Conservation (phyloP, 352 stramenopile genomes). For the Blastocystis hominis region DNA sequence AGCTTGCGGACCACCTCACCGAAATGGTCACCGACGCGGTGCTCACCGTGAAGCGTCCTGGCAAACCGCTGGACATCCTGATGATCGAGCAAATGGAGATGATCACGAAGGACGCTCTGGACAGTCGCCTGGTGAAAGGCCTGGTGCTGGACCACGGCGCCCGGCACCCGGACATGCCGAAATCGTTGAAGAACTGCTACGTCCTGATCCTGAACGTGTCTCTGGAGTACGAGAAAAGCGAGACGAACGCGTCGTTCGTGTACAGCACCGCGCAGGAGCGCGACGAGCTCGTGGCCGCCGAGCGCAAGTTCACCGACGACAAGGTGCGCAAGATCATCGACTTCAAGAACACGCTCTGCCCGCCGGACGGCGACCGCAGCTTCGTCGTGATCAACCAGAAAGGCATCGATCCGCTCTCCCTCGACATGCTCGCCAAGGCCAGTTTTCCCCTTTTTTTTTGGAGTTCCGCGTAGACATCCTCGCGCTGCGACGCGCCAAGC, state of each 20-base stretch:
- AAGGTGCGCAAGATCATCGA: conserved; percentile 88
- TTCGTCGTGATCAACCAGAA: conserved; percentile 99
- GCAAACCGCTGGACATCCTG: conserved; percentile 84
- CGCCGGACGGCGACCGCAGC: conserved; percentile 82
- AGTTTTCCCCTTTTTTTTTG: not conserved
- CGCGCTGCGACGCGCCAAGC: conserved; percentile 89
- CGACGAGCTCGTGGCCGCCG: conserved; percentile 88
- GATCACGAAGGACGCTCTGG: conserved; percentile 84
- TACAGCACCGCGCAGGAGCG: conserved; percentile 95
- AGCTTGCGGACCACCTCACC: conserved; percentile 79
- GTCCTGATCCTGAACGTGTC: conserved; percentile 99
- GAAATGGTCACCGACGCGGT: conserved; percentile 92
- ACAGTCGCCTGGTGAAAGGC: conserved; percentile 73
- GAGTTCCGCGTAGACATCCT: conserved; percentile 74
- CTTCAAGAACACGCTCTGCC: conserved; percentile 91
- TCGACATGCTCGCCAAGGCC: conserved; percentile 99
- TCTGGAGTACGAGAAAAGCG: conserved; percentile 99
- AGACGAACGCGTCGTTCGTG: conserved; percentile 93
- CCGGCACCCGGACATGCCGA: conserved; percentile 96
- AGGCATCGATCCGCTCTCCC: conserved; percentile 89
- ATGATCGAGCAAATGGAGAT: conserved; percentile 99
- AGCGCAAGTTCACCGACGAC: conserved; percentile 86
- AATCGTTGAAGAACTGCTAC: conserved; percentile 84
- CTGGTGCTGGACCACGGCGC: conserved; percentile 91
- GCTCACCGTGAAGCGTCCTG: conserved; percentile 77